Evolutionary conservation across 108 stramenopile genomes (phyloP), one percentile per base, ranked within the genome.

Genomic region (Chaetoceros tenuissimus): DNA sequence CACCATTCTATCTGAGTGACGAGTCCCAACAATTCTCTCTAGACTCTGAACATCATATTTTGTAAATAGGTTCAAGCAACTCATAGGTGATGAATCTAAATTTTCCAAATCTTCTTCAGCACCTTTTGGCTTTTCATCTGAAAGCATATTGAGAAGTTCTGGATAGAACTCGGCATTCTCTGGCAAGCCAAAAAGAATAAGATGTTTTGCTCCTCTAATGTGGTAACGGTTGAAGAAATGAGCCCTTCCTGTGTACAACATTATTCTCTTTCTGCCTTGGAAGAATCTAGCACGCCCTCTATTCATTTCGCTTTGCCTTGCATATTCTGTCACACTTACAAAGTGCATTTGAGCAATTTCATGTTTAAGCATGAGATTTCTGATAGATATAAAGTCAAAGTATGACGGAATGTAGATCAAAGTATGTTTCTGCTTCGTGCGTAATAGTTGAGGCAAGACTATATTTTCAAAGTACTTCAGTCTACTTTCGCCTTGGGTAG

Each of bases 191-290:
- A 92, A 81, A 60, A 96, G 92, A 53, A 96, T 78, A 17, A 96
- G 47, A 75, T 95, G 89, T 20, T 72, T 62, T 2, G 78, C 85
- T 31, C 97, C 97, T 55, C 92, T 89, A 67, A 98, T 96, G 24
- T 51, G 60, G 58, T 92, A 92, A 0, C 97, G 80, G 26, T 78
- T 64, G 62, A 92, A 98, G 65, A 89, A 98, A 57, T 96, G 94
- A 19, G 85, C 85, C 43, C 97, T 78, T 16, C 97, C 97, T 7
- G 94, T 94, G 74, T 96, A 96, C 20, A 98, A 77, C 86, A 98
- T 74, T 25, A 96, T 75, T 26, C 86, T 74, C 40, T 86, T 87
- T 21, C 82, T 69, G 3, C 97, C 97, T 51, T 96, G 92, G 50
- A 94, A 72, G 69, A 98, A 98, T 5, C 94, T 68, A 23, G 89